Percentiles rank a stretch among this genome's conserved stretches.
Evolutionary conservation across 495 filamentous ascomycete genomes (phyloP).

Genomic region (Chaetomium cochliodes): DNA sequence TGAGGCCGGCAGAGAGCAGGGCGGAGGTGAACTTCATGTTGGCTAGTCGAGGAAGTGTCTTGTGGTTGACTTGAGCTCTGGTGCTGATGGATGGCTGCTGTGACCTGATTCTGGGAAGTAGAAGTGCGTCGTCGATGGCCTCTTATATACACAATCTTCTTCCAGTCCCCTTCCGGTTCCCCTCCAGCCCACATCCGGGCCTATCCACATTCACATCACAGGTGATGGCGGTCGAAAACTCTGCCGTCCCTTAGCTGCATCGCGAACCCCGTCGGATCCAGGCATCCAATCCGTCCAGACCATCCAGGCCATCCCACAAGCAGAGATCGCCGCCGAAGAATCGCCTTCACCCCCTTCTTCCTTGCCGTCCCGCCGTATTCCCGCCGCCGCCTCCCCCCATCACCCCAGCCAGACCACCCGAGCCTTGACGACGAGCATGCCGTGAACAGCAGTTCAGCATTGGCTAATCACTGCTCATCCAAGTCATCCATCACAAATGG

Average conservation of each 20-base stretch:
- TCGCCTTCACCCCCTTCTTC: not conserved
- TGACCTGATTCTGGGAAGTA: not conserved
- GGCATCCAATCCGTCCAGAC: not conserved
- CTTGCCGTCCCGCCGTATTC: not conserved
- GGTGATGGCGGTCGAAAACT: not conserved
- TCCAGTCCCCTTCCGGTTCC: no score
- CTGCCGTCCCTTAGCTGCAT: not conserved
- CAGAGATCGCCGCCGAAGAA: not conserved
- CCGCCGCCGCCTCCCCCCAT: not conserved
- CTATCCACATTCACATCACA: not conserved
- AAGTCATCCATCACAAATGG: not conserved
- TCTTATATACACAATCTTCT: constrained; percentile 9
- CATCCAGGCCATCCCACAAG: not conserved
- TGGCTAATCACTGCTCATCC: constrained; percentile 5
- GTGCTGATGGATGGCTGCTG: constrained; percentile 8
- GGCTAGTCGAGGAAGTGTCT: not conserved
- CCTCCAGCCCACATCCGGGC: not conserved
- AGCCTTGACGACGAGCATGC: not conserved
- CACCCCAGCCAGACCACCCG: no score
- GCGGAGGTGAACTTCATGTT: constrained; percentile 22
- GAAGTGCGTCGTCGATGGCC: constrained; percentile 4
- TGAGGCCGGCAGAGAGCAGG: constrained; percentile 25
- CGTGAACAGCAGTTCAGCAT: constrained; percentile 8
- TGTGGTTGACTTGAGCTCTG: not conserved
- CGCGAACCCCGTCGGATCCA: not conserved